Evolutionary conservation across 2,329 filamentous ascomycete species (phyloP).

Genomic region (Periconia macrospinosa): DNA sequence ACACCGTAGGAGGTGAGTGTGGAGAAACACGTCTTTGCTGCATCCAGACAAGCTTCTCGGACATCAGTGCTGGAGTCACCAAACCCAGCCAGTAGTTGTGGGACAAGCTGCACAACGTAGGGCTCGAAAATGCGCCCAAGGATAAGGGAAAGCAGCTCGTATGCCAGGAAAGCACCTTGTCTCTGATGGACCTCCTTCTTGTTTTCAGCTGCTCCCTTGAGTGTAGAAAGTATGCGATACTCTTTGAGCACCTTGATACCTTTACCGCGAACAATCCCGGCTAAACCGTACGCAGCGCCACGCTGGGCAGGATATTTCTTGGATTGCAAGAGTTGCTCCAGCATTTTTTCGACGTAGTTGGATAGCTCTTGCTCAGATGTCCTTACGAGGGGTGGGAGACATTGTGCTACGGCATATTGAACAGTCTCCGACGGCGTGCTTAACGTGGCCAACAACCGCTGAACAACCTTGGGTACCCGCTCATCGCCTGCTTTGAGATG

Average conservation of each 20-base stretch:
- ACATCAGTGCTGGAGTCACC: conserved; percentile 88
- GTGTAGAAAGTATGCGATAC: conserved; percentile 79
- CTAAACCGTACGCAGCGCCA: conserved; percentile 92
- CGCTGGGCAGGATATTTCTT: conserved; percentile 93
- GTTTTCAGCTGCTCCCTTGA: conserved; percentile 85
- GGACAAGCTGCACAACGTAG: conserved; percentile 93
- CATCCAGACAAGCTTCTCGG: conserved; percentile 87
- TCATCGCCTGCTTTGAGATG: conserved; percentile 84
- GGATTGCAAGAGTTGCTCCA: conserved; percentile 79
- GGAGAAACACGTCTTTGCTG: conserved; percentile 91
- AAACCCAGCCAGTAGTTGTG: conserved; percentile 84
- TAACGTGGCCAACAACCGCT: conserved; percentile 80
- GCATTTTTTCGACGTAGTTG: conserved; percentile 77
- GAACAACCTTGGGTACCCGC: conserved; percentile 85
- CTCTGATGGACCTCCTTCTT: conserved; percentile 90
- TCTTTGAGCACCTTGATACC: conserved; percentile 82
- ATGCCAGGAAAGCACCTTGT: conserved; percentile 85
- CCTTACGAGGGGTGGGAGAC: conserved; percentile 85
- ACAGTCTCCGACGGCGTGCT: conserved; percentile 96
- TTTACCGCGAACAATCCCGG: conserved; percentile 85
- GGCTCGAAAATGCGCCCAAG: conserved; percentile 91
- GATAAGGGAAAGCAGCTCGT: conserved; percentile 84
- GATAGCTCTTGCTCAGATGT: conserved; percentile 76
- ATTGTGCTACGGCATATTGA: conserved; percentile 94
- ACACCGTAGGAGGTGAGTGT: conserved; percentile 94